These are phyloP conservation scores for Trichoderma sp. DNA, from an alignment of 2,329 filamentous ascomycete species.

Conservation along the genomic window DNA sequence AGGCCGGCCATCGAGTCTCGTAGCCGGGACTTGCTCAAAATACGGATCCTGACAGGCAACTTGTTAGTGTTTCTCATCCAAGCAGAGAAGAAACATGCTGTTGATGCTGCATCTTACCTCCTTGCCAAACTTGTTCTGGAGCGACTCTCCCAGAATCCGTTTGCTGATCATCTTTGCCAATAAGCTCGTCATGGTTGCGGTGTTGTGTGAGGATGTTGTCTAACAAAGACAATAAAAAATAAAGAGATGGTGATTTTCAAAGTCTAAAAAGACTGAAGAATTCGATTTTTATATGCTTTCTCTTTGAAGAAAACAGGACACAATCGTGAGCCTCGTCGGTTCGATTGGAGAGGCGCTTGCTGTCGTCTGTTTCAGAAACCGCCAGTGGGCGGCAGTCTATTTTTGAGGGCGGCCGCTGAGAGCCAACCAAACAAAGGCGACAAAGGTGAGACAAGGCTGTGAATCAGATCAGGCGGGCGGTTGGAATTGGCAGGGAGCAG, in stretches of 20 bases:
- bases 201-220: background rate
- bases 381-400: constrained; percentile 29
- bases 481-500: background rate
- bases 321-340: constrained; percentile 31
- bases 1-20: constrained; percentile 65
- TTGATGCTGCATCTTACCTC: constrained; percentile 46
- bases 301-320: constrained; percentile 11
- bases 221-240: background rate
- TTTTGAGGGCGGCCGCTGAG: constrained; percentile 29
- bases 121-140: constrained; percentile 60
- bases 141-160: constrained; percentile 59
- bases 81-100: background rate
- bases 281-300: constrained; percentile 27
- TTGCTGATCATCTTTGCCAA: constrained; percentile 59
- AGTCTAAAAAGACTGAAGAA: background rate
- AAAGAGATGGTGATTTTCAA: background rate
- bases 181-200: constrained; percentile 52
- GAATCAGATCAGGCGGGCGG: constrained; percentile 7
- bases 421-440: constrained; percentile 25
- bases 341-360: constrained; percentile 31
- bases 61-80: constrained; percentile 34
- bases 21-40: constrained; percentile 79
- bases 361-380: constrained; percentile 35
- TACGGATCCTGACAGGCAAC: constrained; percentile 72
- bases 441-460: constrained; percentile 19